Base-by-base conservation (phyloP, 1,139 yeast species). In the Pichia sp. region DNA sequence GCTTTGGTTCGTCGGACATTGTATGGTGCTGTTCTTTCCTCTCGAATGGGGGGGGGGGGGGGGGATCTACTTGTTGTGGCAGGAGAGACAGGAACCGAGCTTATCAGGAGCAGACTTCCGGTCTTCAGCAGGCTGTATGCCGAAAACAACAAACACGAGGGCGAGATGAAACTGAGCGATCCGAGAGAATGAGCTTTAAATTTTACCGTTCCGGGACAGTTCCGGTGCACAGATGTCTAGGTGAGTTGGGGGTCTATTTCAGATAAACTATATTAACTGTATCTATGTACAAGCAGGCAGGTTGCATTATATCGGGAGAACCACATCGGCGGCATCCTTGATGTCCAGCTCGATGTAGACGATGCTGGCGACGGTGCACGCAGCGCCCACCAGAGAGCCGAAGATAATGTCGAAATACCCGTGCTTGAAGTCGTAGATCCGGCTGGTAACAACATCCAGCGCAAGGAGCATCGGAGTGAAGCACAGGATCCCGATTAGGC, bases 361-460 rank as follows among this genome's bases (percentile, higher is more conserved):
- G 6, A 51, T 47, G n/a, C 55, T 45, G 8, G 52, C 13, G 2
- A 46, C 13, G 1, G 54, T 29, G 6, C 54, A 54, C 2, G 45
- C 11, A 1, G 32, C 38, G 7, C 61, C 61, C 6, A 57, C 15
- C 1, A 72, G 30, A 47, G 84, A 75, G 1, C 95, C 95, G 34
- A 81, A 64, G 0, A 82, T 59, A 1, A 87, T 81, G 68, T 87
- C 95, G 10, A 83, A 73, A 61, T 85, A 85, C 67, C 86, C 92
- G 65, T 87, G 95, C 68, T 92, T 78, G 67, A 87, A 87, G 69
- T 87, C 96, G 64, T 85, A 58, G 29, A 59, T 52, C 23, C 62
- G 42, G 42, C 59, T 56, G n/a, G 59, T 53, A 2, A 43, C 51
- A 8, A 59, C 47, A 32, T 59, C 62, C 3, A 59, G 23, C 13